A percentile compares a stretch with the other conserved stretches of the same genome.
These are phyloP conservation scores for Leccinum ochraceum DNA, from an alignment of 768 basidiomycete genomes.

Conservation along the genomic window DNA sequence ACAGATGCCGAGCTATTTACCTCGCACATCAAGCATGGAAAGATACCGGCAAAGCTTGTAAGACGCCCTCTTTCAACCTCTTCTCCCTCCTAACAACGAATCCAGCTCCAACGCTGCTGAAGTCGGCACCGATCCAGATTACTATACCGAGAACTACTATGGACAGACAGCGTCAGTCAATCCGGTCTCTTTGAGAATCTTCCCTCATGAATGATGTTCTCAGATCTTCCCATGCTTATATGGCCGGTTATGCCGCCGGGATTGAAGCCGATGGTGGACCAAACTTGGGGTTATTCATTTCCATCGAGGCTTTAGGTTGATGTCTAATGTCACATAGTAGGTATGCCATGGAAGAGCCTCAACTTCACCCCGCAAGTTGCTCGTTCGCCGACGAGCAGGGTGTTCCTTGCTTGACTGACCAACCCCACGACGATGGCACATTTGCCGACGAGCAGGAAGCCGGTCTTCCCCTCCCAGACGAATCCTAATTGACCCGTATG, in stretches of 20 bases:
- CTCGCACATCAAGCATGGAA: conserved; percentile 2
- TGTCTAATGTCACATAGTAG: conserved; percentile 19
- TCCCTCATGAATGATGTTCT: conserved; percentile 4
- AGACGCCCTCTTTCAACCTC: background rate
- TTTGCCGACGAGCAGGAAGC: conserved; percentile 6
- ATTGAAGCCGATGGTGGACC: background rate
- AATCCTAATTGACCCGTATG: conserved; percentile 6
- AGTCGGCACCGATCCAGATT: background rate
- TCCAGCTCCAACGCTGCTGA: conserved; percentile 13
- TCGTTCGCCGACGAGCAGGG: background rate
- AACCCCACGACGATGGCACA: background rate
- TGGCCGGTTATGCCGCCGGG: conserved; percentile 4
- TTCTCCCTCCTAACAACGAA: conserved; percentile 3
- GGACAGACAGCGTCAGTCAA: conserved; percentile 16
- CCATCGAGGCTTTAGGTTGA: conserved; percentile 5
- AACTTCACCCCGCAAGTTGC: background rate
- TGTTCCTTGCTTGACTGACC: conserved; percentile 3
- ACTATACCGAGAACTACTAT: conserved; percentile 12
- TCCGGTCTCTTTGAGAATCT: background rate
- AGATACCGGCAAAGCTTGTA: conserved; percentile 18
- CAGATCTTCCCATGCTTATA: conserved; percentile 5
- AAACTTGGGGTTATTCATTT: conserved; percentile 18
- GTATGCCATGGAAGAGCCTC: conserved; percentile 7
- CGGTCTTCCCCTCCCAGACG: conserved; percentile 1
- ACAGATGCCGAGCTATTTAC: background rate